Percentiles rank a stretch among this genome's conserved stretches.
These are phyloP conservation scores for Crucihimalaya himalaica DNA, from an alignment of 345 rosid species.

Conservation along the genomic window DNA sequence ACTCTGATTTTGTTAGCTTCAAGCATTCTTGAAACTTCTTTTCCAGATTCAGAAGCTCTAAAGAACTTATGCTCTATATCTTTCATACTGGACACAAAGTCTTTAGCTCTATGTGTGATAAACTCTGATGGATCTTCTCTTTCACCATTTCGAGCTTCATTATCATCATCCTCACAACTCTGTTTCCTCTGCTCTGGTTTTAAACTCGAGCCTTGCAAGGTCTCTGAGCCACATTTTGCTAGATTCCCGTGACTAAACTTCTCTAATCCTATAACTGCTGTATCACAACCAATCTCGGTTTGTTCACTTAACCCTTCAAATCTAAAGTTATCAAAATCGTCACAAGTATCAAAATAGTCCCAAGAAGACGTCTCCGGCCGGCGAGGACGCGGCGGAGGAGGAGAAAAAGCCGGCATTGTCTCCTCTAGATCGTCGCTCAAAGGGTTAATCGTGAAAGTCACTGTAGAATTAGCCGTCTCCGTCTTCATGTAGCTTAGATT, in stretches of 20 bases:
- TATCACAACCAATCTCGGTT: slow-evolving; percentile 46
- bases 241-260: slow-evolving; percentile 37
- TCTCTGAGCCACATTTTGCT: slow-evolving; percentile 30
- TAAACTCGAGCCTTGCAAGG: slow-evolving; percentile 15
- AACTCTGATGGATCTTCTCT: slow-evolving; percentile 94
- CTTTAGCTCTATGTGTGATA: slow-evolving; percentile 94
- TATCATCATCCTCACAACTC: slow-evolving; percentile 17
- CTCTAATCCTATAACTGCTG: slow-evolving; percentile 45
- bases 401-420: slow-evolving; percentile 29
- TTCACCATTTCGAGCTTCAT: slow-evolving; percentile 48
- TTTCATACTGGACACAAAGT: slow-evolving; percentile 86
- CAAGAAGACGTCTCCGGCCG: slow-evolving; percentile 61
- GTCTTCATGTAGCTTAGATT: slow-evolving; percentile 59
- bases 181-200: slow-evolving; percentile 39
- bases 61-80: slow-evolving; percentile 87
- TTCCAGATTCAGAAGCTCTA: slow-evolving; percentile 90
- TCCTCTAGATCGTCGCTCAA: slow-evolving; percentile 34
- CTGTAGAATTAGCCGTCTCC: slow-evolving; percentile 41
- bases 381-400: slow-evolving; percentile 65
- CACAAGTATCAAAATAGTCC: slow-evolving; percentile 79
- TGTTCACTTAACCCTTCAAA: slow-evolving; percentile 41
- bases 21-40: slow-evolving; percentile 85
- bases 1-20: slow-evolving; percentile 79
- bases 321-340: slow-evolving; percentile 64
- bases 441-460: slow-evolving; percentile 63